Evolutionary conservation across 1,284 basidiomycete species (phyloP).

Genomic region (Quambalaria eucalypti): DNA sequence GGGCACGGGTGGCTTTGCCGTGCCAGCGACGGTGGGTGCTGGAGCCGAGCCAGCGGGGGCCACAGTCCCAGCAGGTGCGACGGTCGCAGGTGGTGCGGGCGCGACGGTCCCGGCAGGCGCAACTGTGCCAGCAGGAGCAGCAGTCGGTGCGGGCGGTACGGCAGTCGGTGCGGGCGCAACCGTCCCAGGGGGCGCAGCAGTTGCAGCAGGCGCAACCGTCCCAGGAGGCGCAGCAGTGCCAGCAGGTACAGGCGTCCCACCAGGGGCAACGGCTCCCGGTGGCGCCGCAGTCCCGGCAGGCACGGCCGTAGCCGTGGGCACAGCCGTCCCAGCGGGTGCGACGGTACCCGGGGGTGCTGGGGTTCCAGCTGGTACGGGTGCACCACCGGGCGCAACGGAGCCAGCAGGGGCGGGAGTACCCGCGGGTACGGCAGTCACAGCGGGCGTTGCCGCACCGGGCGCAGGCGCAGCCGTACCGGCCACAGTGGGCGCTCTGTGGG

Average conservation of each 20-base stretch:
- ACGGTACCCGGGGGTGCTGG: conserved; percentile 5
- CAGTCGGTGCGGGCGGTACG: no score
- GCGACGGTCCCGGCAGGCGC: no score
- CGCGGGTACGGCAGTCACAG: no score
- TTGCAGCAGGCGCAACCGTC: conserved; percentile 5
- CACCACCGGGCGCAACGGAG: background rate
- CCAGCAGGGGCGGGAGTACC: background rate
- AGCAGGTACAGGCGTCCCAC: background rate
- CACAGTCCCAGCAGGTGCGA: no score
- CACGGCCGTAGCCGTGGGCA: no score
- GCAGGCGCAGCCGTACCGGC: background rate
- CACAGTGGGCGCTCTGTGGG: conserved; percentile 2
- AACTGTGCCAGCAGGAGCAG: no score
- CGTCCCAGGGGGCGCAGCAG: background rate
- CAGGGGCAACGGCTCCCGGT: background rate
- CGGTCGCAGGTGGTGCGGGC: no score
- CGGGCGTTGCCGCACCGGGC: no score
- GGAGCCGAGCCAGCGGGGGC: no score
- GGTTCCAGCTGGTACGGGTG: conserved; percentile 6
- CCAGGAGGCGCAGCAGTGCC: conserved; percentile 3
- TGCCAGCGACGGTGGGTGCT: no score
- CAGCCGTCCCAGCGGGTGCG: background rate
- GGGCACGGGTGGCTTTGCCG: no score
- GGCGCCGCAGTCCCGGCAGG: no score
- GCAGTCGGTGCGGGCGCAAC: background rate